Evolutionary conservation across 805 yeast species (phyloP).

Genomic region (Komagataella populi): DNA sequence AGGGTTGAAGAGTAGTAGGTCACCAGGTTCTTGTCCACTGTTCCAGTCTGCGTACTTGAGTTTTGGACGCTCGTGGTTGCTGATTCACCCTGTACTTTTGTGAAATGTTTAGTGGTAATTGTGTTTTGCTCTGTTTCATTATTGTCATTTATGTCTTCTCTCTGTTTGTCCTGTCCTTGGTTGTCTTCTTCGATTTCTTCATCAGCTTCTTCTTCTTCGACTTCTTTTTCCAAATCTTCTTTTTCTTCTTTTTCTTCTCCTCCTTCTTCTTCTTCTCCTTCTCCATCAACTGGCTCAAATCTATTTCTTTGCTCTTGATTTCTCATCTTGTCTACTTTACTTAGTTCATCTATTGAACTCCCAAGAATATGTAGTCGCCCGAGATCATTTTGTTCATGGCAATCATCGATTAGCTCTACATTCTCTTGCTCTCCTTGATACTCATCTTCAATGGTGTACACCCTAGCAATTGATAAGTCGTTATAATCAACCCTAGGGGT

Average conservation of each 20-base stretch:
- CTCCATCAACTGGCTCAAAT: conserved; percentile 1
- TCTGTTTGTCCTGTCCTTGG: neutral
- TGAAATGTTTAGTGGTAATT: neutral
- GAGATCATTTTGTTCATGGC: conserved; percentile 1
- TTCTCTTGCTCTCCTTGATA: conserved; percentile 3
- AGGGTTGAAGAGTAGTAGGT: neutral
- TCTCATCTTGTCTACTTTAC: neutral
- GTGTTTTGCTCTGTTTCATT: neutral
- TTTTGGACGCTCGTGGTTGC: neutral
- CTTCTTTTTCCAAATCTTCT: neutral
- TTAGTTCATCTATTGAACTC: neutral
- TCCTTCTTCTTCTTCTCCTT: neutral
- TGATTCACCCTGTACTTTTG: neutral
- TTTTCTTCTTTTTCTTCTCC: neutral
- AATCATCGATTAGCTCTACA: neutral
- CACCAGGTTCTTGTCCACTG: neutral
- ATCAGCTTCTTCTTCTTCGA: neutral
- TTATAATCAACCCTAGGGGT: neutral
- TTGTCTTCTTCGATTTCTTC: neutral
- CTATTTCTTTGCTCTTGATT: conserved; percentile 1
- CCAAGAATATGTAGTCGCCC: neutral
- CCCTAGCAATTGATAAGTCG: neutral
- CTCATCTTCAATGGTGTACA: neutral
- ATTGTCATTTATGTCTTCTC: neutral
- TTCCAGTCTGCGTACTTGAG: neutral